Conservation (phyloP, 2,329 filamentous ascomycete species). For the Ceratocystis diversiconidia region DNA sequence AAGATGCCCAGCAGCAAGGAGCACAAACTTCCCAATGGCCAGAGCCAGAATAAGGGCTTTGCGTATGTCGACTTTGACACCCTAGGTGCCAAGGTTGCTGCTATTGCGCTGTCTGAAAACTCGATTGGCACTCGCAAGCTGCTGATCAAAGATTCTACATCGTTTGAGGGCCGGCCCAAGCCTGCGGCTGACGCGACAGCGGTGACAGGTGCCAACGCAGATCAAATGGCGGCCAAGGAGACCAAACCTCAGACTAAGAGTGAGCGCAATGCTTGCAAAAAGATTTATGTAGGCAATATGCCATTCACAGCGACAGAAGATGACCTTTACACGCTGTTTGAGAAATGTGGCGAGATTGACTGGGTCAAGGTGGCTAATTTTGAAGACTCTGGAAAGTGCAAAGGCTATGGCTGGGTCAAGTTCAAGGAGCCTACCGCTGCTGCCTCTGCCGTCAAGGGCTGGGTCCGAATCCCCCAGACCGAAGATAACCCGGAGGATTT, state of each 20-base stretch:
- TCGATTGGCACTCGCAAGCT: conserved; percentile 62
- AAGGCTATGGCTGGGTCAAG: conserved; percentile 90
- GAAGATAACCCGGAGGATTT: conserved; percentile 50
- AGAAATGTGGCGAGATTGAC: conserved; percentile 67
- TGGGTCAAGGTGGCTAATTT: conserved; percentile 87
- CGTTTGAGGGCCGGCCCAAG: conserved; percentile 69
- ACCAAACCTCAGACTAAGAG: conserved; percentile 26
- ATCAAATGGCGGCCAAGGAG: conserved; percentile 20
- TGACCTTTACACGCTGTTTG: conserved; percentile 65
- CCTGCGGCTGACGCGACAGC: conserved; percentile 18
- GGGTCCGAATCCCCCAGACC: conserved; percentile 54
- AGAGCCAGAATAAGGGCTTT: conserved; percentile 66
- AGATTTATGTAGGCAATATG: conserved; percentile 85
- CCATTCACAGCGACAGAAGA: conserved; percentile 72
- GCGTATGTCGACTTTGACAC: conserved; percentile 87
- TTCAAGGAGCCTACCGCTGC: conserved; percentile 70
- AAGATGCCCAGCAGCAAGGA: conserved; percentile 47
- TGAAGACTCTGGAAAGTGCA: conserved; percentile 93
- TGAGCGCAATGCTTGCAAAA: conserved; percentile 52
- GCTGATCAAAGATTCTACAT: conserved; percentile 85
- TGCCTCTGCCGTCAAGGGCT: conserved; percentile 58
- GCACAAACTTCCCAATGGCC: conserved; percentile 20
- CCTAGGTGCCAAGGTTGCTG: conserved; percentile 55
- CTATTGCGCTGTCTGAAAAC: conserved; percentile 74
- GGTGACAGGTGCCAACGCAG: conserved; percentile 23